Conservation (phyloP, 2,329 filamentous ascomycete species). For the Diaporthe amygdali region DNA sequence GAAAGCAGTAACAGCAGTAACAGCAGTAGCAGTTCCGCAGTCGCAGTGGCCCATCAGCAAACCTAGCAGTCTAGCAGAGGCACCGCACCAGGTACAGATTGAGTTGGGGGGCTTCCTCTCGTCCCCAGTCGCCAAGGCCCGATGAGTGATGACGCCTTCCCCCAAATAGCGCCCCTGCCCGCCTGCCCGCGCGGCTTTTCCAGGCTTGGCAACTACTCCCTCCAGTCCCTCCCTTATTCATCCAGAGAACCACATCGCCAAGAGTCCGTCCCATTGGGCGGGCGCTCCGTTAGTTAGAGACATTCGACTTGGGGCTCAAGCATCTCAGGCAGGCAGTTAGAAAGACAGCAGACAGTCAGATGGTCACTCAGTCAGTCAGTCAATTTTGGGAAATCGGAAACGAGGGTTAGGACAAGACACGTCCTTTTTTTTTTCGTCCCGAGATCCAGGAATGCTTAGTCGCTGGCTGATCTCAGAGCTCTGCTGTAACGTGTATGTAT, state of each 20-base stretch:
- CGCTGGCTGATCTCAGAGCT: neutral
- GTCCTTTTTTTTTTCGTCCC: neutral
- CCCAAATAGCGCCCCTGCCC: neutral
- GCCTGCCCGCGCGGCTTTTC: neutral
- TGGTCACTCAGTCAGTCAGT: neutral
- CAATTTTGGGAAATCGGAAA: neutral
- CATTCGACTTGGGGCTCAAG: no score
- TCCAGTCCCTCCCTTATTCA: neutral
- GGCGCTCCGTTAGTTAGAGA: no score
- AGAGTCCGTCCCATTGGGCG: neutral
- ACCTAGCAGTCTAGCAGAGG: neutral
- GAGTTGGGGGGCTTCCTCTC: no score
- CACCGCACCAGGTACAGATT: no score
- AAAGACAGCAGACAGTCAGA: no score
- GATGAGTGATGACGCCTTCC: neutral
- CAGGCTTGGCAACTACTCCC: neutral
- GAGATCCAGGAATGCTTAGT: neutral
- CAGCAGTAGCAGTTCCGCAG: neutral
- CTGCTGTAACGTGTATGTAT: conserved; percentile 4
- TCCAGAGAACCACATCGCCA: neutral
- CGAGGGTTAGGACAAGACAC: neutral
- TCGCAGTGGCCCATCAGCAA: neutral
- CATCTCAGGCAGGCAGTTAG: no score
- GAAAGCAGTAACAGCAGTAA: no score
- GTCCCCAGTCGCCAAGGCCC: neutral